phyloP scores from a whole-genome alignment of 2,329 filamentous ascomycete genomes.

The Amauroascus niger region DNA sequence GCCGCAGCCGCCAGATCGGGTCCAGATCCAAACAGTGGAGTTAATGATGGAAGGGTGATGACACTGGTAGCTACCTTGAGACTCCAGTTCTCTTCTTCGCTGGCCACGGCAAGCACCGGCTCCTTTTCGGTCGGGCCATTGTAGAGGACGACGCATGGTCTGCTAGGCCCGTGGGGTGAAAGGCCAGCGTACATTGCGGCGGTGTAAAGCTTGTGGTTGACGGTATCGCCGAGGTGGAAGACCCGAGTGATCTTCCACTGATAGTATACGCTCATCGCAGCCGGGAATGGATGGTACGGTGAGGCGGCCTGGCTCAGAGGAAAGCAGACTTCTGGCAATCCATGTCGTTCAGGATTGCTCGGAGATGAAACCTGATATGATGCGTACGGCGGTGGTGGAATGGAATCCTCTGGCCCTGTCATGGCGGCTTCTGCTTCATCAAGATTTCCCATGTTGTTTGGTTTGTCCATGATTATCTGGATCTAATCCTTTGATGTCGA shows the following conservation, averaged over 20 bases:
- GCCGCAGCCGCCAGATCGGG: background rate
- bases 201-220: conserved; percentile 3
- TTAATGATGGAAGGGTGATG: conserved; percentile 1
- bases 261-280: conserved; percentile 1
- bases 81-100: background rate
- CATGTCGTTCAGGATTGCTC: background rate
- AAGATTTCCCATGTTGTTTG: background rate
- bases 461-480: too few species aligned
- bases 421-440: background rate
- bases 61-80: background rate
- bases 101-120: background rate
- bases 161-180: background rate
- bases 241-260: conserved; percentile 3
- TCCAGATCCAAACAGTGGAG: background rate
- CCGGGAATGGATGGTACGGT: background rate
- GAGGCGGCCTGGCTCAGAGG: background rate
- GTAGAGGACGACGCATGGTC: background rate
- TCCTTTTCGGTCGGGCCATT: conserved; percentile 1
- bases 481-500: too few species aligned
- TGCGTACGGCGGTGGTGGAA: conserved; percentile 1
- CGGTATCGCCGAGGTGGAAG: background rate
- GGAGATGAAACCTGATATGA: too few species aligned
- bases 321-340: background rate
- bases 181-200: background rate
- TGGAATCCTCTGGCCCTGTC: background rate